These are phyloP conservation scores for Suhomyces xylopsoci DNA, from an alignment of 805 yeast species.

Conservation along the genomic window DNA sequence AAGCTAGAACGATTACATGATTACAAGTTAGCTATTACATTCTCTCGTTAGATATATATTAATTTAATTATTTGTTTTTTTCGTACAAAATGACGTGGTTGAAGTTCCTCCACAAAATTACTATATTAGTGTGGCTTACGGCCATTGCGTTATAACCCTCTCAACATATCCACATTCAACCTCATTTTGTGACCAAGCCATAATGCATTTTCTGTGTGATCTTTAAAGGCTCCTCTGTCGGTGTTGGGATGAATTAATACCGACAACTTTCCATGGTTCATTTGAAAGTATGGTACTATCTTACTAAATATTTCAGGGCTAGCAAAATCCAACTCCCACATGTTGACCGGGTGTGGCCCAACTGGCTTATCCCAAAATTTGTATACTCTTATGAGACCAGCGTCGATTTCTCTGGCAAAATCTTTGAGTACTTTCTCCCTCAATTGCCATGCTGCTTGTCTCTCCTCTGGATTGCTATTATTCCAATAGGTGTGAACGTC, in stretches of 20 bases:
- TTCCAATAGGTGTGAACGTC: constrained; percentile 58
- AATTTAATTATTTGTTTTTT: no score
- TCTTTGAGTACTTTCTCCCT: constrained; percentile 39
- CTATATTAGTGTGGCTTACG: background rate
- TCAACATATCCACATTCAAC: constrained; percentile 13
- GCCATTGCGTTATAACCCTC: background rate
- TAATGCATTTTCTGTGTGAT: constrained; percentile 54
- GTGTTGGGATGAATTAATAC: constrained; percentile 56
- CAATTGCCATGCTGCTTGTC: constrained; percentile 32
- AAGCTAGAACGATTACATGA: background rate
- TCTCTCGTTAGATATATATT: background rate
- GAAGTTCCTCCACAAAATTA: no score
- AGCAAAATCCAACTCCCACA: constrained; percentile 57
- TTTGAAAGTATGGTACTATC: constrained; percentile 49
- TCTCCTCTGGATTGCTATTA: constrained; percentile 30
- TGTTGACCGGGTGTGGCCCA: constrained; percentile 58
- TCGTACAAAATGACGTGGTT: no score
- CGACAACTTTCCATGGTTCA: constrained; percentile 49
- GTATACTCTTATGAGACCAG: constrained; percentile 42
- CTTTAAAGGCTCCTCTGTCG: constrained; percentile 38
- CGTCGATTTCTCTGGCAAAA: constrained; percentile 40
- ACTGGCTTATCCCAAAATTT: constrained; percentile 46
- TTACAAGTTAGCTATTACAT: background rate
- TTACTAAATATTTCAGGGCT: constrained; percentile 44
- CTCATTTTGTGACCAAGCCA: constrained; percentile 52